Evolutionary conservation across 352 stramenopile genomes (phyloP).

Genomic region (Phytophthora quininea): DNA sequence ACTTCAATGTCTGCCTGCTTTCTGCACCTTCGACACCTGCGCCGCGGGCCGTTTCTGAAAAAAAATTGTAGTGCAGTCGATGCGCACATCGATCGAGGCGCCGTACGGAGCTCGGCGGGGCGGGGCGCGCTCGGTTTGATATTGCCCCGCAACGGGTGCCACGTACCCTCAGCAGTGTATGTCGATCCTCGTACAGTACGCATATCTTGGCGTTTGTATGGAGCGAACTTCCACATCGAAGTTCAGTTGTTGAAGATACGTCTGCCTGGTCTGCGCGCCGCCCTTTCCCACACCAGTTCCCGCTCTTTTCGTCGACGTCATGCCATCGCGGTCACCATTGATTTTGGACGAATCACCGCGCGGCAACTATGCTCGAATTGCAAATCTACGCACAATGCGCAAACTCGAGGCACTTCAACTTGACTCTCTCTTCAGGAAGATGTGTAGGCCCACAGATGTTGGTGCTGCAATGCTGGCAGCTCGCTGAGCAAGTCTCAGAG

Average conservation of each 20-base stretch:
- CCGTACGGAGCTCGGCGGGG: no score
- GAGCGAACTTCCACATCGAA: constrained; percentile 37
- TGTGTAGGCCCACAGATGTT: no score
- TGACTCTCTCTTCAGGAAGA: no score
- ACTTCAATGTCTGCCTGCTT: constrained; percentile 27
- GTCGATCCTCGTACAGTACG: background rate
- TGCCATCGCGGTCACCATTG: background rate
- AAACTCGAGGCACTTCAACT: background rate
- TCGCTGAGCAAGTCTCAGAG: no score
- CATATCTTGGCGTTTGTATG: background rate
- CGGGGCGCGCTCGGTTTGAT: background rate
- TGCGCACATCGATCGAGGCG: background rate
- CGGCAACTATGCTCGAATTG: no score
- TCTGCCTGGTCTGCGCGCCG: background rate
- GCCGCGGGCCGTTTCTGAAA: constrained; percentile 1
- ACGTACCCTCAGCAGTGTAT: constrained; percentile 1
- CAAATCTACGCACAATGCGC: background rate
- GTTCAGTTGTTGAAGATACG: constrained; percentile 24
- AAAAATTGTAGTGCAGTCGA: background rate
- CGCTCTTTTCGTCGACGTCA: constrained; percentile 1
- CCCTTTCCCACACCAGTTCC: background rate
- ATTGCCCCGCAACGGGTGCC: background rate
- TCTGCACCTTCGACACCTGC: constrained; percentile 5
- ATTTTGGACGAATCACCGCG: no score
- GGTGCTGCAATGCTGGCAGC: no score